Percentiles rank a stretch among this genome's conserved stretches.
Evolutionary conservation across 164 flowering plant species (phyloP).

Genomic region (Cinnamomum micranthum): DNA sequence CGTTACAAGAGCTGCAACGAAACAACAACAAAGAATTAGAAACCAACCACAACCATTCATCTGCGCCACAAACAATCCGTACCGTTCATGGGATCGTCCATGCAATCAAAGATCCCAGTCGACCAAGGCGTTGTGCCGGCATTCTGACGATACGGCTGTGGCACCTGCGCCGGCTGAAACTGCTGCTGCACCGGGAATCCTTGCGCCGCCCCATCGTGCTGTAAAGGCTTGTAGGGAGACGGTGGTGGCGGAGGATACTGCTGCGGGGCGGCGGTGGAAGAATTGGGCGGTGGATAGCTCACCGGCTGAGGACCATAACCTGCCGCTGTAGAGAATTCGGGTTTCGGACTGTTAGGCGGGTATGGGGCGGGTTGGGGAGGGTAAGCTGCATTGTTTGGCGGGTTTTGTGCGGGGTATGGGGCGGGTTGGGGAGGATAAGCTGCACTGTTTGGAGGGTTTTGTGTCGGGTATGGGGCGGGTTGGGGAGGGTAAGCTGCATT

Average conservation of each 20-base stretch:
- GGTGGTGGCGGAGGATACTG: conserved; percentile 5
- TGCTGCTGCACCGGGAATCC: conserved; percentile 8
- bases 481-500: conserved; percentile 6
- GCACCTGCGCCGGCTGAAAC: background rate
- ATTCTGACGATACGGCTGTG: background rate
- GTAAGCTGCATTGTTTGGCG: background rate
- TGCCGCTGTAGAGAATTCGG: background rate
- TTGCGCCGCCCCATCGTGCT: background rate
- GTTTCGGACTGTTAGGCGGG: conserved; percentile 6
- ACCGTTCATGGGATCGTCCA: conserved; percentile 49
- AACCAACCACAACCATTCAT: background rate
- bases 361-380: conserved; percentile 10
- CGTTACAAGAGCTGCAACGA: conserved; percentile 14
- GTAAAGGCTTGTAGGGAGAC: background rate
- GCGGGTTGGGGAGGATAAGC: background rate
- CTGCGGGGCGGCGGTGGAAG: background rate
- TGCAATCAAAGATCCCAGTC: conserved; percentile 40
- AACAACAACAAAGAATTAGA: background rate
- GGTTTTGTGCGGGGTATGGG: background rate
- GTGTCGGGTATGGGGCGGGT: background rate
- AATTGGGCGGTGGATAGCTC: conserved; percentile 4
- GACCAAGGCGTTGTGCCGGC: background rate
- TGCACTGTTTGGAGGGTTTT: background rate
- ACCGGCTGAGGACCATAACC: conserved; percentile 3
- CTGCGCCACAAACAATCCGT: background rate